These are phyloP conservation scores for Russula olivacea DNA, from an alignment of 768 basidiomycete genomes.

Conservation along the genomic window DNA sequence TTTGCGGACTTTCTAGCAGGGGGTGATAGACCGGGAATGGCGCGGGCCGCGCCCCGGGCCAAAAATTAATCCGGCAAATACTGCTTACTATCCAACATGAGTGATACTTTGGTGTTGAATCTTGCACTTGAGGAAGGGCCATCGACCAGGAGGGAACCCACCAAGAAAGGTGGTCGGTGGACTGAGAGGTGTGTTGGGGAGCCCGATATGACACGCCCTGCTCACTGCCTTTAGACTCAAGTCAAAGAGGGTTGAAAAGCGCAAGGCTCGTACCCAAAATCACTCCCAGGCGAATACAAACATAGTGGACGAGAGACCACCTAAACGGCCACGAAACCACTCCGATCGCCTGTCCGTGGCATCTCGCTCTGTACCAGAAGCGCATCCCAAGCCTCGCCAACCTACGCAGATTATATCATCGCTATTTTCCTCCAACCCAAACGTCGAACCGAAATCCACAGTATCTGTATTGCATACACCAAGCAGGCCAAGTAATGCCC, in stretches of 20 bases:
- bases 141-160: background rate
- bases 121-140: conserved; percentile 19
- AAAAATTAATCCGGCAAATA: background rate
- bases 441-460: conserved; percentile 43
- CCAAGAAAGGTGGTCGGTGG: conserved; percentile 24
- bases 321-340: conserved; percentile 21
- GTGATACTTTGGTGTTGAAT: conserved; percentile 23
- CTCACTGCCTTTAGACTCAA: conserved; percentile 19
- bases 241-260: conserved; percentile 23
- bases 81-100: conserved; percentile 4
- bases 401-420: conserved; percentile 36
- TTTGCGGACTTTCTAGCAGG: too few species aligned
- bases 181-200: conserved; percentile 24
- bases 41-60: background rate
- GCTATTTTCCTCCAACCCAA: conserved; percentile 80
- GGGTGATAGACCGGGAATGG: too few species aligned
- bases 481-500: conserved; percentile 74
- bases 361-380: background rate
- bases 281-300: background rate
- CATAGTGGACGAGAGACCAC: conserved; percentile 1
- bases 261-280: conserved; percentile 10
- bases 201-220: background rate
- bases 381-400: conserved; percentile 14
- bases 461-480: conserved; percentile 28
- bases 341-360: background rate